phyloP scores from a whole-genome alignment of 805 yeast species.

The Candida insectalens region DNA sequence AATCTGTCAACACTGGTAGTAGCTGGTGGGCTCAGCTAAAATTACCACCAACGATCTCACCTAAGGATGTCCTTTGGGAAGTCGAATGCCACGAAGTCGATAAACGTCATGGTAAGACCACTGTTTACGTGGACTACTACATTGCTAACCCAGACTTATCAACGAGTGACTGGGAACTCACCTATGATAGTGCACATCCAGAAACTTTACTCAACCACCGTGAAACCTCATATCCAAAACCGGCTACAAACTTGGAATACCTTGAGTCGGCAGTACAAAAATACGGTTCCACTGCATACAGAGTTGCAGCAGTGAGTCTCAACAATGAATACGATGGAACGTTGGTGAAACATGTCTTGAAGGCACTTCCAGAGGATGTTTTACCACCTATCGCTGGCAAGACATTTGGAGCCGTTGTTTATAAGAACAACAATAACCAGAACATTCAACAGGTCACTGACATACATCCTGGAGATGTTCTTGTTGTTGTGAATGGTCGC shows the following conservation, averaged over 20 bases:
- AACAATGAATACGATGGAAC: constrained; percentile 18
- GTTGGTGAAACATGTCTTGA: constrained; percentile 27
- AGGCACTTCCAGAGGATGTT: constrained; percentile 26
- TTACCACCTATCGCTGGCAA: constrained; percentile 46
- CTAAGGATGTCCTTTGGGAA: constrained; percentile 48
- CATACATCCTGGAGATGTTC: constrained; percentile 74
- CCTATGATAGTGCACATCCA: constrained; percentile 48
- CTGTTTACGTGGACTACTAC: constrained; percentile 54
- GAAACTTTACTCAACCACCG: constrained; percentile 33
- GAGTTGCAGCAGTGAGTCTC: constrained; percentile 28
- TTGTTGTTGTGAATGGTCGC: constrained; percentile 65
- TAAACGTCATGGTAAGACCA: constrained; percentile 47
- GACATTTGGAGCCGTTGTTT: constrained; percentile 67
- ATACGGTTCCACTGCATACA: constrained; percentile 43
- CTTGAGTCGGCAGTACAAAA: constrained; percentile 39
- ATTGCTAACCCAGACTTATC: constrained; percentile 66
- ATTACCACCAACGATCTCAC: constrained; percentile 42
- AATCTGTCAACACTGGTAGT: background rate
- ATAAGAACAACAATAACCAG: constrained; percentile 41
- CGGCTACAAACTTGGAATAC: constrained; percentile 38
- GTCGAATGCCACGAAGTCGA: constrained; percentile 45
- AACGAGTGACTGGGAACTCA: constrained; percentile 49
- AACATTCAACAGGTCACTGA: constrained; percentile 46
- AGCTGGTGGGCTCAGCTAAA: constrained; percentile 63
- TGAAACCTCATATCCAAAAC: constrained; percentile 12